A percentile compares a stretch with the other conserved stretches of the same genome.
Conservation (phyloP, 2,329 filamentous ascomycete genomes). For the Setomelanomma holmii region DNA sequence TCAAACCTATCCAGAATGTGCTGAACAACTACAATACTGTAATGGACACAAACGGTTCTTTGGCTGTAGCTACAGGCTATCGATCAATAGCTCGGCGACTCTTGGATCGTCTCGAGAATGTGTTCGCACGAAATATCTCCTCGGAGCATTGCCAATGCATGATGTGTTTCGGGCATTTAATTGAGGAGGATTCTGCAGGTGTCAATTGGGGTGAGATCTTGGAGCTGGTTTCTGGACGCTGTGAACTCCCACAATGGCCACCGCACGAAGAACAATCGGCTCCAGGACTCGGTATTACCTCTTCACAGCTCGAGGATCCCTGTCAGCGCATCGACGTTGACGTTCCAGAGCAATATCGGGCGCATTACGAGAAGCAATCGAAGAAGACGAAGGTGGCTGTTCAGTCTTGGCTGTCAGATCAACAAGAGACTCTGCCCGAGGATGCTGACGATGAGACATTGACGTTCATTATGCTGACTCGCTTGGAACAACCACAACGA, state of each 20-base stretch:
- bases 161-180: conserved; percentile 70
- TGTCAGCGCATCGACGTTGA: conserved; percentile 89
- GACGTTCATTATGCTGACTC: conserved; percentile 91
- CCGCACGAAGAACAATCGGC: conserved; percentile 69
- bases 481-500: conserved; percentile 76
- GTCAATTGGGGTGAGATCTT: conserved; percentile 95
- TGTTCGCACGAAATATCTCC: conserved; percentile 92
- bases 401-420: conserved; percentile 85
- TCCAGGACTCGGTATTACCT: conserved; percentile 64
- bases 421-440: conserved; percentile 78
- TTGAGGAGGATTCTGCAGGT: conserved; percentile 61
- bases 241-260: conserved; percentile 87
- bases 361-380: conserved; percentile 89
- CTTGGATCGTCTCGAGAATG: conserved; percentile 88
- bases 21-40: conserved; percentile 87
- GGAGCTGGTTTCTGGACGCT: conserved; percentile 87
- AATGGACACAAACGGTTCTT: conserved; percentile 80
- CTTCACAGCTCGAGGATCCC: conserved; percentile 58
- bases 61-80: conserved; percentile 95
- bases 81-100: conserved; percentile 89
- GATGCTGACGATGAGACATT: conserved; percentile 95
- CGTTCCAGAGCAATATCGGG: conserved; percentile 89
- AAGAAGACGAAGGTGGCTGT: conserved; percentile 92
- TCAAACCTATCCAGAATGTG: conserved; percentile 81
- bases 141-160: conserved; percentile 84